Evolutionary conservation across 192 early-diverging fungal species (phyloP).

Genomic region (Coemansia sp.): DNA sequence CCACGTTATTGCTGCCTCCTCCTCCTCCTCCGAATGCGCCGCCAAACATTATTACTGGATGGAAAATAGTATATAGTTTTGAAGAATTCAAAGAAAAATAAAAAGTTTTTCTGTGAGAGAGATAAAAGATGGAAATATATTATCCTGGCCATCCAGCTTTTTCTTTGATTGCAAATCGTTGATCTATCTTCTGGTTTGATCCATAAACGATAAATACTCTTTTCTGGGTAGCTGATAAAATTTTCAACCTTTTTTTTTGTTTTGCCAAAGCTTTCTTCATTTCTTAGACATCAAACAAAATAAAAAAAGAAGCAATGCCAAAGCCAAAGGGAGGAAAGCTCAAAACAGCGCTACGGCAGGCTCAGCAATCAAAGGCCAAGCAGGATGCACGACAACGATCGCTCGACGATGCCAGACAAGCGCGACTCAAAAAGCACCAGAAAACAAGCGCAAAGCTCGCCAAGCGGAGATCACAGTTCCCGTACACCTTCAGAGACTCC

Average conservation of each 20-base stretch:
- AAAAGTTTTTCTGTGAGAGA: neutral
- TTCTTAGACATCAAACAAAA: neutral
- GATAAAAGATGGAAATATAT: conserved; percentile 4
- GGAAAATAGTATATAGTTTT: neutral
- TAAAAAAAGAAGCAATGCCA: conserved; percentile 11
- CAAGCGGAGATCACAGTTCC: conserved; percentile 27
- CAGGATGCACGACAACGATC: conserved; percentile 1
- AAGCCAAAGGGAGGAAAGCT: conserved; percentile 26
- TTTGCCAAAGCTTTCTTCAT: neutral
- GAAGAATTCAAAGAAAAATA: conserved; percentile 3
- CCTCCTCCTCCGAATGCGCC: conserved; percentile 47
- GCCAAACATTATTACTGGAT: conserved; percentile 40
- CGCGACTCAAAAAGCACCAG: conserved; percentile 9
- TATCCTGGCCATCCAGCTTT: too few relatives aligned
- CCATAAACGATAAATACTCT: too few relatives aligned
- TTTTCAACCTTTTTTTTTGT: neutral
- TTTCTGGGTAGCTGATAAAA: too few relatives aligned
- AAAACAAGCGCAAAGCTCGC: conserved; percentile 10
- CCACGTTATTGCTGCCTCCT: conserved; percentile 10
- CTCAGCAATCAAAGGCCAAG: conserved; percentile 20
- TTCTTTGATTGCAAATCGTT: too few relatives aligned
- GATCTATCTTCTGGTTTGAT: too few relatives aligned
- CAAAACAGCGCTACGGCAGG: conserved; percentile 10
- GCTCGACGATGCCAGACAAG: conserved; percentile 10
- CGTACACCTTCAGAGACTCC: conserved; percentile 58